Evolutionary conservation across 2,329 filamentous ascomycete species (phyloP), one percentile per base, ranked within the genome.

Genomic region (Fusarium sp.): DNA sequence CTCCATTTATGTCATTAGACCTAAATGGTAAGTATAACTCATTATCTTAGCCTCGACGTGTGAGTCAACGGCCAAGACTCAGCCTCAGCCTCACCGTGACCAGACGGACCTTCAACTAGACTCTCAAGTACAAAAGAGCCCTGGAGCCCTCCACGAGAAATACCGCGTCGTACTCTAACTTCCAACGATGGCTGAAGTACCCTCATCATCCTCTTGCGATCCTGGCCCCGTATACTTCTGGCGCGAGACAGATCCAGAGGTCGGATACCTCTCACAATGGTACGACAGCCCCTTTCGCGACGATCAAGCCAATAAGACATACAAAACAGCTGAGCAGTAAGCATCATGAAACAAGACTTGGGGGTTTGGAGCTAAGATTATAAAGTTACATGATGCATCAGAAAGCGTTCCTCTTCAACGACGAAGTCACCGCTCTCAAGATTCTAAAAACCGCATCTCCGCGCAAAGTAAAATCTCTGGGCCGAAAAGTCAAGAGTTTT

Each of bases 251-350:
- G 79, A 85, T 53, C 64, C 74, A 1, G 70, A 74, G 3, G 76
- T 81, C 29, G 85, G 85, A 36, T 88, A 81, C 74, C 78, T 90
- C n/a, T 86, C 82, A 0, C 87, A 90, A 74, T 90, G 86, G 86
- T 87, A 85, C 69, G 68, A 75, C 46, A 80, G 76, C 15, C 74
- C 79, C 3, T 89, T 88, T 67, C 75, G 53, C 34, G 77, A 79
- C 48, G 75, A 77, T 5, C 53, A 71, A 3, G 72, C 71, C 4
- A 64, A 65, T 6, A 74, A 75, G 34, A 72, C 77, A 11, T 85
- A 82, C 68, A 72, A 73, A n/a, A 83, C 81, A 3, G 81, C 82
- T 1, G 83, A 86, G 64, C 83, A 85, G 78, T 83, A 74, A 69
- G 70, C 58, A 7, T 2, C 31, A 47, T 38, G 42, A 35, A 34